These are phyloP conservation scores for Leccinum barrowsii DNA, from an alignment of 768 basidiomycete species.

Conservation along the genomic window DNA sequence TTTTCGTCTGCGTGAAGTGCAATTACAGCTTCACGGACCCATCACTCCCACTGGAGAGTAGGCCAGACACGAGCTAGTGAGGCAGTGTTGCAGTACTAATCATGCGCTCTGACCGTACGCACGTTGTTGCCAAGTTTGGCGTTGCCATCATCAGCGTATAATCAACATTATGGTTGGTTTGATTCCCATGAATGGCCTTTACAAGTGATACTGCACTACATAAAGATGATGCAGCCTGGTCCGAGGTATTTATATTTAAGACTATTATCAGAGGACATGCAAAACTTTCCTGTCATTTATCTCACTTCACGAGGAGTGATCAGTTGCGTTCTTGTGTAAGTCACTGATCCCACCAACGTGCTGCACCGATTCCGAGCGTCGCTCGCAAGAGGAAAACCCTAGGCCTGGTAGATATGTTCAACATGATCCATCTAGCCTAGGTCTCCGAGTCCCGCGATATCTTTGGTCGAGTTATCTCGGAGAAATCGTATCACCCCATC, in stretches of 20 bases:
- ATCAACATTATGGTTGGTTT: not conserved
- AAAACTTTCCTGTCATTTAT: not conserved
- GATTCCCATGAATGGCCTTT: not conserved
- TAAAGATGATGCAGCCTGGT: not conserved
- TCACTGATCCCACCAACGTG: not conserved
- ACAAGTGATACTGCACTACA: not conserved
- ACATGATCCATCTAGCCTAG: not conserved
- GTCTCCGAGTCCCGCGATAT: not conserved
- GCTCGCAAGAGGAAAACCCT: not conserved
- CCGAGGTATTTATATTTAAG: not conserved
- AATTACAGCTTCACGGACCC: conserved; percentile 75
- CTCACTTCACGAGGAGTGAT: not conserved
- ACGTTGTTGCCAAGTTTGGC: not conserved
- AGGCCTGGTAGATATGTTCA: not conserved
- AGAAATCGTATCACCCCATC: not conserved
- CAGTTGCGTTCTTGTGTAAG: too few species aligned
- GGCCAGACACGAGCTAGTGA: conserved; percentile 27
- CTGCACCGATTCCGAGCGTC: not conserved
- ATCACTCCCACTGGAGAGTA: conserved; percentile 45
- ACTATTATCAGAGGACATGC: not conserved
- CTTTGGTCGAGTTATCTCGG: not conserved
- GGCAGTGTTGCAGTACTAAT: conserved; percentile 1
- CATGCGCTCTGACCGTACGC: conserved; percentile 3
- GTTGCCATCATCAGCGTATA: not conserved
- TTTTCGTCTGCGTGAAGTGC: conserved; percentile 86